phyloP scores from a whole-genome alignment of 1,284 basidiomycete species.

The Sanghuangporus sanghuang region DNA sequence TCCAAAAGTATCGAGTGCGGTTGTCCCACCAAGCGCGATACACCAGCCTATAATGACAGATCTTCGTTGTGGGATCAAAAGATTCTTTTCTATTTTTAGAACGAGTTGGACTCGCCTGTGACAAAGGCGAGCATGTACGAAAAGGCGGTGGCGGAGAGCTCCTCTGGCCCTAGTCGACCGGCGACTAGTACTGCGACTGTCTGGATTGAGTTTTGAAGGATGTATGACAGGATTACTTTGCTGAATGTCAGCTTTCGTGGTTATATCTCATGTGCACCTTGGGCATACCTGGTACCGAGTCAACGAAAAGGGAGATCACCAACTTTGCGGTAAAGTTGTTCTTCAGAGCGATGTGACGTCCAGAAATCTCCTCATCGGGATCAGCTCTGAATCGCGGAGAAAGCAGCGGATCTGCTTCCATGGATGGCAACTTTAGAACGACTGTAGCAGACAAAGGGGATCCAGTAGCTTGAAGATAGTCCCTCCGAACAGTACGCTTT shows the following conservation, averaged over 20 bases:
- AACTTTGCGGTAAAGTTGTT: constrained; percentile 30
- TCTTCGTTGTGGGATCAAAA: constrained; percentile 18
- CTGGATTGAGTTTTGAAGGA: constrained; percentile 69
- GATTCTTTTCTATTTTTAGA: background rate
- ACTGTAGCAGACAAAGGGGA: background rate
- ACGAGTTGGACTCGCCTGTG: constrained; percentile 60
- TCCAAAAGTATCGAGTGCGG: constrained; percentile 71
- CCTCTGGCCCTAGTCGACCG: constrained; percentile 61
- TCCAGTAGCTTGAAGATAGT: background rate
- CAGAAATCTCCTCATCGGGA: background rate
- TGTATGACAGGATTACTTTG: constrained; percentile 58
- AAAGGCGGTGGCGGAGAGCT: constrained; percentile 66
- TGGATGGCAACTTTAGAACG: background rate
- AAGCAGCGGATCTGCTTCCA: constrained; percentile 13
- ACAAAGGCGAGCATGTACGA: constrained; percentile 73
- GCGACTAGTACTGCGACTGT: constrained; percentile 57
- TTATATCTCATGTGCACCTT: background rate
- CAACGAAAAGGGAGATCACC: constrained; percentile 42
- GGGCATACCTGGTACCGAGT: constrained; percentile 50
- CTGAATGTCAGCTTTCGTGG: background rate
- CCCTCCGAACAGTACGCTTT: background rate
- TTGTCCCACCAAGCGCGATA: constrained; percentile 70
- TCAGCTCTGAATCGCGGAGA: background rate
- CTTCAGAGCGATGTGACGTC: background rate
- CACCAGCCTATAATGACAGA: constrained; percentile 52